These are phyloP conservation scores for Penicillium argentinense DNA, from an alignment of 495 filamentous ascomycete genomes.

Conservation along the genomic window DNA sequence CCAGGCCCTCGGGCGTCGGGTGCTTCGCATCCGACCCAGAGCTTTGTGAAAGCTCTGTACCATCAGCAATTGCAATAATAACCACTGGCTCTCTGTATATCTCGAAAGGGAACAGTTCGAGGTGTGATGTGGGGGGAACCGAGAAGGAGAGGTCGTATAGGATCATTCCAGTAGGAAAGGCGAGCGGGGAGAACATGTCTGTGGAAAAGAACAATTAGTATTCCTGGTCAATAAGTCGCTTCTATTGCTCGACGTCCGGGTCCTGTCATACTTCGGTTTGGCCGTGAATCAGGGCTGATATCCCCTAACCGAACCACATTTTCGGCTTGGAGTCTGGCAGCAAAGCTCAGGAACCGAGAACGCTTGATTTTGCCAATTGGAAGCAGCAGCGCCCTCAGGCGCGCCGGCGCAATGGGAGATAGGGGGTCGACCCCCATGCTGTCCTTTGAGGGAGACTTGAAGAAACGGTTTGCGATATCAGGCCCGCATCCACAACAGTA, in stretches of 20 bases:
- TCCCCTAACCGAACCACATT: conserved; percentile 87
- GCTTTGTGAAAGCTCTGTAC: conserved; percentile 51
- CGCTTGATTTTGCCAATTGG: conserved; percentile 84
- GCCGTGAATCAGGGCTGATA: conserved; percentile 81
- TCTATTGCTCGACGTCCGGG: not conserved
- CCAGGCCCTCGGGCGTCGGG: conserved; percentile 48
- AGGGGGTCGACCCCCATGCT: conserved; percentile 84
- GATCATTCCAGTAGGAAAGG: conserved; percentile 85
- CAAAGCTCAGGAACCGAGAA: conserved; percentile 76
- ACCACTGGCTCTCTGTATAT: conserved; percentile 77
- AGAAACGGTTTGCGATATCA: conserved; percentile 32
- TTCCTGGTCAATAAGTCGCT: not conserved
- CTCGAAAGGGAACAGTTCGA: conserved; percentile 81
- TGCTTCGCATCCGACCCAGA: conserved; percentile 28
- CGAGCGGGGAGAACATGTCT: conserved; percentile 96
- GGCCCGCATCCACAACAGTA: conserved; percentile 36
- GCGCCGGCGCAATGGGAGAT: conserved; percentile 84
- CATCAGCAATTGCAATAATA: conserved; percentile 77
- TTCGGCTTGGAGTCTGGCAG: conserved; percentile 72
- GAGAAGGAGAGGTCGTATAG: conserved; percentile 87
- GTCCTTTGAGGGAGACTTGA: conserved; percentile 37
- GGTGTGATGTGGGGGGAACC: conserved; percentile 71
- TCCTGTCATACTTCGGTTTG: conserved; percentile 74
- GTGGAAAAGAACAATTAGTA: conserved; percentile 32
- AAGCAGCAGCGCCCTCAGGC: conserved; percentile 77